These are phyloP conservation scores for Acanthamoeba culbertsoni DNA, from an alignment of 208 protist genomes.

Conservation along the genomic window DNA sequence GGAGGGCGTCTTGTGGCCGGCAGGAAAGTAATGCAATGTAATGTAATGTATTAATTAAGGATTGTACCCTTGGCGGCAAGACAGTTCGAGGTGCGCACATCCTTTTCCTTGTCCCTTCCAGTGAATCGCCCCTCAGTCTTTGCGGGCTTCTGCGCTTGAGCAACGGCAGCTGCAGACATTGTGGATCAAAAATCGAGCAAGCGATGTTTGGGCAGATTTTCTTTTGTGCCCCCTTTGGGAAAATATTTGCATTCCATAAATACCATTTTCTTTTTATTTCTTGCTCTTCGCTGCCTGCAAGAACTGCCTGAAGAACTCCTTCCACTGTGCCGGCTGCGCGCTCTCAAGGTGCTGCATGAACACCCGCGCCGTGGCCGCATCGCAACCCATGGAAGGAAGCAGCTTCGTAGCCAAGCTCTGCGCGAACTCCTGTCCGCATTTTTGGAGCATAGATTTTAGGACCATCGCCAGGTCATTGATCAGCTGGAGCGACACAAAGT, in stretches of 20 bases:
- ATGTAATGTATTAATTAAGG: neutral
- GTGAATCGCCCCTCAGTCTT: slow-evolving; percentile 31
- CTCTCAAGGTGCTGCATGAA: slow-evolving; percentile 7
- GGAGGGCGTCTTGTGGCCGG: neutral
- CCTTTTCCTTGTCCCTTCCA: slow-evolving; percentile 87
- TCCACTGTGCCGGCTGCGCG: slow-evolving; percentile 6
- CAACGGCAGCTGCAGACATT: slow-evolving; percentile 23
- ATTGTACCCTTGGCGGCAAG: slow-evolving; percentile 87
- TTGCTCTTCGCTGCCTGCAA: neutral
- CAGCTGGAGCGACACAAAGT: neutral
- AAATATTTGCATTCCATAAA: neutral
- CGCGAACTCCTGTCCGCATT: slow-evolving; percentile 24
- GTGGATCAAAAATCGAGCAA: neutral
- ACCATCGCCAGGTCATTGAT: neutral
- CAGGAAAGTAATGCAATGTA: too few relatives aligned
- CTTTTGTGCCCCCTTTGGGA: too few relatives aligned
- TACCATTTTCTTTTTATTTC: neutral
- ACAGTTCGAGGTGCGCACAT: slow-evolving; percentile 93
- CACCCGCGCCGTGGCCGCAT: neutral
- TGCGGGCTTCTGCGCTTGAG: slow-evolving; percentile 43
- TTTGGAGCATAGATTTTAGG: slow-evolving; percentile 31
- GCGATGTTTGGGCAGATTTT: neutral
- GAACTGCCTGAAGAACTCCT: slow-evolving; percentile 40
- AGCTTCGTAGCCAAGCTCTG: slow-evolving; percentile 1
- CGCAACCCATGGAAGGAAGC: neutral